phyloP scores from a whole-genome alignment of 2,329 filamentous ascomycete species.

The Xylariaceae sp. region DNA sequence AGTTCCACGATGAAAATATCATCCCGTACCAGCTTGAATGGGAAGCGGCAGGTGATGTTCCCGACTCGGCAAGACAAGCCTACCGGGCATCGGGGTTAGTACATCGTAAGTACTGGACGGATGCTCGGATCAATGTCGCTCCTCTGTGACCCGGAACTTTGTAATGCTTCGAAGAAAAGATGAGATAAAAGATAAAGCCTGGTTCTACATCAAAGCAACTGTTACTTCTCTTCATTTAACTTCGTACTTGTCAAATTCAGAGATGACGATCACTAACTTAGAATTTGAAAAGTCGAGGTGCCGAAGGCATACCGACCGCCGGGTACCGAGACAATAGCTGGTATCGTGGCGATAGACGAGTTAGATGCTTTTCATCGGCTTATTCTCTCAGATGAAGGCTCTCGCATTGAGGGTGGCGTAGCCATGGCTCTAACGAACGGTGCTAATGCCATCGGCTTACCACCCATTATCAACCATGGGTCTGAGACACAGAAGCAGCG shows the following conservation, averaged over 20 bases:
- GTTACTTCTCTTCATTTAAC: too few relatives aligned
- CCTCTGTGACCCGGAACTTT: too few relatives aligned
- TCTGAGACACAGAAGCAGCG: conserved; percentile 25
- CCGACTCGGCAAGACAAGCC: conserved; percentile 33
- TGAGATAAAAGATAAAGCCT: too few relatives aligned
- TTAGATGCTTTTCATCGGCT: conserved; percentile 37
- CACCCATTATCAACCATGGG: conserved; percentile 24
- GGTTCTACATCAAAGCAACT: too few relatives aligned
- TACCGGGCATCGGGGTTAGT: conserved; percentile 35
- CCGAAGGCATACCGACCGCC: conserved; percentile 36
- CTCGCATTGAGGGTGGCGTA: conserved; percentile 48
- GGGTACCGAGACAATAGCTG: conserved; percentile 38
- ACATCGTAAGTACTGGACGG: too few relatives aligned
- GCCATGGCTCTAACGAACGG: conserved; percentile 52
- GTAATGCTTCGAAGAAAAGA: too few relatives aligned
- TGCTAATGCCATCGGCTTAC: conserved; percentile 43
- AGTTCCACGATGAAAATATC: conserved; percentile 55
- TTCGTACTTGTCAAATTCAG: too few relatives aligned
- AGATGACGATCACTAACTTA: too few relatives aligned
- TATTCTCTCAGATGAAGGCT: conserved; percentile 35
- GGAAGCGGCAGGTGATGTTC: conserved; percentile 53
- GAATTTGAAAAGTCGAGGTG: too few relatives aligned
- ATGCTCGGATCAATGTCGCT: too few relatives aligned
- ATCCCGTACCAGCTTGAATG: conserved; percentile 57
- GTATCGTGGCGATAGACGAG: conserved; percentile 32